Percentiles rank a stretch among this genome's conserved stretches.
Conservation (phyloP, 805 yeast genomes). For the Starmerella vaccinii region DNA sequence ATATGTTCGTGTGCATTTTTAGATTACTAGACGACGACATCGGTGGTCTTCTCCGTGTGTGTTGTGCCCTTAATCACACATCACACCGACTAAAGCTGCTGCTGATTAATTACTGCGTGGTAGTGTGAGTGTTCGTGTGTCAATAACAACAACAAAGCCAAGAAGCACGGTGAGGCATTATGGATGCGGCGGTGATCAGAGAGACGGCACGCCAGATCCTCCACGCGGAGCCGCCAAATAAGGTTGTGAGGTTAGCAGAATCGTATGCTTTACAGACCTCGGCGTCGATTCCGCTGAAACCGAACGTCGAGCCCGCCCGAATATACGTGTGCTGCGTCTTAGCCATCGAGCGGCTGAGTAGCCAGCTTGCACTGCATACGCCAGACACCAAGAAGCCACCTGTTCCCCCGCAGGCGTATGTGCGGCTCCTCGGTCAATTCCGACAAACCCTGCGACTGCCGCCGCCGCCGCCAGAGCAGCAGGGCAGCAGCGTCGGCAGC, state of each 20-base stretch:
- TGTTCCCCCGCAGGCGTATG: slow-evolving; percentile 20
- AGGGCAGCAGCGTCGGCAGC: neutral
- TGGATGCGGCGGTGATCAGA: slow-evolving; percentile 12
- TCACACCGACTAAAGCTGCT: too few relatives aligned
- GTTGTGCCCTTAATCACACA: too few relatives aligned
- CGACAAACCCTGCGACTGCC: slow-evolving; percentile 8
- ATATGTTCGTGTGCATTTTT: too few relatives aligned
- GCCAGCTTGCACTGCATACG: slow-evolving; percentile 5
- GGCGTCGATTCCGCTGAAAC: slow-evolving; percentile 19
- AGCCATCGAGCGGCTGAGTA: slow-evolving; percentile 19
- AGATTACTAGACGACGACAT: too few relatives aligned
- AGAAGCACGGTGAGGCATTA: too few relatives aligned
- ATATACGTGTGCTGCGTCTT: slow-evolving; percentile 22
- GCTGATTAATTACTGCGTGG: too few relatives aligned
- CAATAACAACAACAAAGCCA: neutral
- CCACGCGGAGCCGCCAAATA: slow-evolving; percentile 11
- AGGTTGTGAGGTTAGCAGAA: slow-evolving; percentile 13
- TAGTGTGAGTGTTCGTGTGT: too few relatives aligned
- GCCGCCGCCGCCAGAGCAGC: neutral
- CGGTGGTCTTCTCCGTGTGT: too few relatives aligned
- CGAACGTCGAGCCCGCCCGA: slow-evolving; percentile 25
- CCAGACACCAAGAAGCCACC: slow-evolving; percentile 21
- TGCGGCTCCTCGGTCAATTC: slow-evolving; percentile 17
- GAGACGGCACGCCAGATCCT: slow-evolving; percentile 9
- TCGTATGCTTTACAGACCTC: slow-evolving; percentile 17